These are phyloP conservation scores for Auricularia sp. DNA, from an alignment of 768 basidiomycete genomes.

Conservation along the genomic window DNA sequence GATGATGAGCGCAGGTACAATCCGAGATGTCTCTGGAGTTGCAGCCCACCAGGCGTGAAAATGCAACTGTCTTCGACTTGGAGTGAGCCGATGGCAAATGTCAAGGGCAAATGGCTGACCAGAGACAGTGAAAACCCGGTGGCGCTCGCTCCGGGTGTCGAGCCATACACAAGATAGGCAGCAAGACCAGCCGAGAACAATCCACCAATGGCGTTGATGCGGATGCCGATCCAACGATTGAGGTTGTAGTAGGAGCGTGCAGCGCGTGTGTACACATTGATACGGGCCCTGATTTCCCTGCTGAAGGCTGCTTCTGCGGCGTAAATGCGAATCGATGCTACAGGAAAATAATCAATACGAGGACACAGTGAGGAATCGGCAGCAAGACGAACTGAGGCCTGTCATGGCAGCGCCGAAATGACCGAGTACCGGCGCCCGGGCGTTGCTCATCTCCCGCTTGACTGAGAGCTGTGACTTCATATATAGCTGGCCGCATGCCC, in stretches of 20 bases:
- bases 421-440: conserved; percentile 23
- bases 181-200: conserved; percentile 23
- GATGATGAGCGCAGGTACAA: no score
- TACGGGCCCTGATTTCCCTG: conserved; percentile 14
- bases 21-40: neutral
- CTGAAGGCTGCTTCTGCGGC: conserved; percentile 21
- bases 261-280: conserved; percentile 15
- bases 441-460: conserved; percentile 25
- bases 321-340: conserved; percentile 24
- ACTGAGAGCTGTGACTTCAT: conserved; percentile 26
- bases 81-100: no score
- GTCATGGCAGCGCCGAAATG: conserved; percentile 24
- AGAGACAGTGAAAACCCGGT: neutral
- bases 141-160: neutral
- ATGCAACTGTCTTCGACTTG: neutral
- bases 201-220: conserved; percentile 26
- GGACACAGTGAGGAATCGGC: conserved; percentile 8
- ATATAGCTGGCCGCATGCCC: conserved; percentile 21
- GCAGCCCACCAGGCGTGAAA: neutral
- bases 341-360: neutral
- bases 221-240: conserved; percentile 15
- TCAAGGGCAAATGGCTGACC: neutral
- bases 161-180: conserved; percentile 22
- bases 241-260: conserved; percentile 12
- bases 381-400: conserved; percentile 12